Conservation (phyloP, 192 early-diverging fungal genomes). For the Allomyces javanicus region DNA sequence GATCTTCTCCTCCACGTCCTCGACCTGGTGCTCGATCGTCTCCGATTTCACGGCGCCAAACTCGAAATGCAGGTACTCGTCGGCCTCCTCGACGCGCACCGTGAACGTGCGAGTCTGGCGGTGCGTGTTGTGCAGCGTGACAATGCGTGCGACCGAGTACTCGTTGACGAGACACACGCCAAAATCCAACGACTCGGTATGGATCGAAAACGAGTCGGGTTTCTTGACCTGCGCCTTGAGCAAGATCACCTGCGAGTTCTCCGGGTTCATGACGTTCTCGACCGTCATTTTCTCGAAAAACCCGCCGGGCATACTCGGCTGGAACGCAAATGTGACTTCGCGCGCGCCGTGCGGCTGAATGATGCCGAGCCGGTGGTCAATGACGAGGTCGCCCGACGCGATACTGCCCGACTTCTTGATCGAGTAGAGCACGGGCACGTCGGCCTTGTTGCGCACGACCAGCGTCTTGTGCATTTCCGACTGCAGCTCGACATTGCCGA, state of each 20-base stretch:
- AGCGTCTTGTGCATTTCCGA: slow-evolving; percentile 61
- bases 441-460: slow-evolving; percentile 72
- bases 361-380: slow-evolving; percentile 63
- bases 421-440: slow-evolving; percentile 70
- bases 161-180: slow-evolving; percentile 42
- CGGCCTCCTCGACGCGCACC: slow-evolving; percentile 40
- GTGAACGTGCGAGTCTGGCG: slow-evolving; percentile 60
- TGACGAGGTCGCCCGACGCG: slow-evolving; percentile 71
- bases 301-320: slow-evolving; percentile 67
- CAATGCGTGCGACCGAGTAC: slow-evolving; percentile 34
- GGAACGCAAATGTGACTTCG: slow-evolving; percentile 82
- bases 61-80: slow-evolving; percentile 37
- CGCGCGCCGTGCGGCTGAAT: slow-evolving; percentile 76
- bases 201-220: slow-evolving; percentile 69
- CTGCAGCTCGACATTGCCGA: slow-evolving; percentile 69
- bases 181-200: slow-evolving; percentile 52
- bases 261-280: slow-evolving; percentile 71
- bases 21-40: slow-evolving; percentile 16
- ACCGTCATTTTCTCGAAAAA: slow-evolving; percentile 73
- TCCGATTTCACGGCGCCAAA: slow-evolving; percentile 29
- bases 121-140: slow-evolving; percentile 58
- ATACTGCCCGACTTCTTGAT: slow-evolving; percentile 90
- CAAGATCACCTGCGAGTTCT: slow-evolving; percentile 52
- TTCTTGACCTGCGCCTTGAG: slow-evolving; percentile 82
- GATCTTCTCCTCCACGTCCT: slow-evolving; percentile 83